Evolutionary conservation across 805 yeast genomes (phyloP), one percentile per base, ranked within the genome.

Genomic region (Candida boidinii): DNA sequence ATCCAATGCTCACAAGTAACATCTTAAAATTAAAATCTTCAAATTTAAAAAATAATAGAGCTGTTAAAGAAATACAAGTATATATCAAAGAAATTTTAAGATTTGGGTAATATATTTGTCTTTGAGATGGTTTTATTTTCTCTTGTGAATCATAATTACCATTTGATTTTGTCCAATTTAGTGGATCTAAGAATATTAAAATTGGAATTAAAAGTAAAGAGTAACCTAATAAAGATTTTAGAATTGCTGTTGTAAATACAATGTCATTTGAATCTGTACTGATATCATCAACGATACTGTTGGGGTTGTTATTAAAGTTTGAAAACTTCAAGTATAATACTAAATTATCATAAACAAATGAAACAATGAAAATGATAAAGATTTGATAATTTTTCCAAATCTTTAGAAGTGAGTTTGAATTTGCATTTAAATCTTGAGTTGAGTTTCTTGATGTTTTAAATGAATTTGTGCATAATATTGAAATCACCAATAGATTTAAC

Each of bases 1-100:
- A 56, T 0, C 62, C 58, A 16, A 52, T 25, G 19, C 55, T 38
- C 7, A 58, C 41, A 19, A 54, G 37, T 17, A 55, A 25, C 58
- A 59, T 45, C 28, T 45, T 51, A 22, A 50, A 40, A 31, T 50
- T 54, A 37, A 48, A 39, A 14, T 35, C 33, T 4, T 42, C 45
- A 20, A 42, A 35, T 7, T 38, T 34, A 17, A 39, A 36, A 3
- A 29, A 23, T 6, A 51, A 30, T 20, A 45, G 24, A 2, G 29
- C 15, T 2, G 43, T 4, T 7, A 38, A n/a, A 9, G 42, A 38
- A 4, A 19, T 3, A 10, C 14, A 9, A 8, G 23, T 17, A 11
- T 29, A 20, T 1, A n/a, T 10, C 3, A 18, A 4, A 5, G 22
- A 19, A 6, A 23, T 14, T 22, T 22, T 31, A 25, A 20, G 20